phyloP scores from a whole-genome alignment of 192 early-diverging fungal genomes.

The Coemansia sp. region DNA sequence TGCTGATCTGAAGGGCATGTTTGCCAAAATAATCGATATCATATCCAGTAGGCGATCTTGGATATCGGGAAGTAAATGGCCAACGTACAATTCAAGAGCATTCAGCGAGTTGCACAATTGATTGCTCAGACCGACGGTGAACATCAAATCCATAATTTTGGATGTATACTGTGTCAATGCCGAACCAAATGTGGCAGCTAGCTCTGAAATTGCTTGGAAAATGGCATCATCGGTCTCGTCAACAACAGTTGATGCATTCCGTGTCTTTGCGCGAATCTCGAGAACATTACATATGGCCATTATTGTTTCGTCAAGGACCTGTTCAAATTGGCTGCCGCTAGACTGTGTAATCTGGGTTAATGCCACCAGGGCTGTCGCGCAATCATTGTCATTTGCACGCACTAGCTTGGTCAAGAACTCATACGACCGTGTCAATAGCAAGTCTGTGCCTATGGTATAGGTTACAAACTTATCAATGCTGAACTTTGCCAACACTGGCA shows the following conservation, averaged over 20 bases:
- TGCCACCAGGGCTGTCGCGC: conserved; percentile 67
- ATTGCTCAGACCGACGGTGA: conserved; percentile 80
- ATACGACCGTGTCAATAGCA: conserved; percentile 69
- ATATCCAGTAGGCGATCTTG: conserved; percentile 87
- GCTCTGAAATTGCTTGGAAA: conserved; percentile 81
- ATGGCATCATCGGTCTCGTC: conserved; percentile 60
- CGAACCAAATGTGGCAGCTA: conserved; percentile 81
- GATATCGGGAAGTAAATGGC: conserved; percentile 70
- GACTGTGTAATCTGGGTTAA: conserved; percentile 80
- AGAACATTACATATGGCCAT: conserved; percentile 70
- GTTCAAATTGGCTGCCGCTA: conserved; percentile 70
- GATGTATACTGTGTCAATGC: conserved; percentile 79
- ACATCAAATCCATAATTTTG: conserved; percentile 88
- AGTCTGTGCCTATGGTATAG: conserved; percentile 35
- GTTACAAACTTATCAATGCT: conserved; percentile 60
- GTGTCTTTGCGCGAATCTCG: conserved; percentile 29
- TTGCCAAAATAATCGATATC: conserved; percentile 79
- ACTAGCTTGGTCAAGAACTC: conserved; percentile 63
- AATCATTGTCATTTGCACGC: conserved; percentile 57
- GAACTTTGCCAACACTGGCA: conserved; percentile 78
- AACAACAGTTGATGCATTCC: conserved; percentile 13
- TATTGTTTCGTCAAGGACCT: conserved; percentile 71
- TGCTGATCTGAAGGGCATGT: conserved; percentile 73
- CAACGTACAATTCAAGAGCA: conserved; percentile 72
- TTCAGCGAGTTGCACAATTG: conserved; percentile 72